Evolutionary conservation across 257 asterid genomes (phyloP).

Genomic region (Anisodus acutangulus): DNA sequence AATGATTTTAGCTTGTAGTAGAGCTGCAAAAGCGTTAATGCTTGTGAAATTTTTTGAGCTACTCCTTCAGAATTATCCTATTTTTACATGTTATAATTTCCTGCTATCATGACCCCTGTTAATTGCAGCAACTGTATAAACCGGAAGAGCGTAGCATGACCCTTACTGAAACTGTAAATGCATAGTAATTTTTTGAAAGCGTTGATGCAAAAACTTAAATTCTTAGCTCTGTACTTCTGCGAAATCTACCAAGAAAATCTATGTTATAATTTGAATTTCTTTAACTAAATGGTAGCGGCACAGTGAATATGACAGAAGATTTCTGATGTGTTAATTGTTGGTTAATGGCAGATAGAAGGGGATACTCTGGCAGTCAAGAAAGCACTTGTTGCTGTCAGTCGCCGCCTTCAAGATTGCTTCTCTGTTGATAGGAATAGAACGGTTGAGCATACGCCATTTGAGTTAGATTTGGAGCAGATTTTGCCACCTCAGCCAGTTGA

Average conservation of each 20-base stretch:
- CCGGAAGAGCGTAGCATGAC: too few relatives aligned
- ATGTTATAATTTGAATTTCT: neutral
- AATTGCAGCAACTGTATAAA: too few relatives aligned
- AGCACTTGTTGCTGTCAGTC: slow-evolving; percentile 65
- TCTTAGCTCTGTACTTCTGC: neutral
- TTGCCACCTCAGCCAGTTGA: slow-evolving; percentile 43
- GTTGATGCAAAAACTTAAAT: neutral
- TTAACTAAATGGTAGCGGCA: neutral
- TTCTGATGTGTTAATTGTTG: slow-evolving; percentile 14
- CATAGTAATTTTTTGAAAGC: neutral
- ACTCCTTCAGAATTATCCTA: slow-evolving; percentile 17
- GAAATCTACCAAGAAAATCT: neutral
- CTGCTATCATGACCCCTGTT: too few relatives aligned
- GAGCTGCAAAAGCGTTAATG: neutral
- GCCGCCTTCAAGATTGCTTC: slow-evolving; percentile 68
- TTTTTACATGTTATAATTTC: neutral
- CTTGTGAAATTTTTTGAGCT: slow-evolving; percentile 20
- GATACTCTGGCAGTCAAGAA: slow-evolving; percentile 60
- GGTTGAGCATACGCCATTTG: slow-evolving; percentile 39
- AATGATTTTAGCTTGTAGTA: slow-evolving; percentile 9
- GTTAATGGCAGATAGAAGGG: slow-evolving; percentile 61
- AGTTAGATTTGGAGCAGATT: slow-evolving; percentile 36
- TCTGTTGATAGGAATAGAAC: slow-evolving; percentile 45
- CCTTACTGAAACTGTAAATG: neutral
- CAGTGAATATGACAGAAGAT: slow-evolving; percentile 18